These are phyloP conservation scores for Fusarium gaditjirri DNA, from an alignment of 2,329 filamentous ascomycete species.

Conservation along the genomic window DNA sequence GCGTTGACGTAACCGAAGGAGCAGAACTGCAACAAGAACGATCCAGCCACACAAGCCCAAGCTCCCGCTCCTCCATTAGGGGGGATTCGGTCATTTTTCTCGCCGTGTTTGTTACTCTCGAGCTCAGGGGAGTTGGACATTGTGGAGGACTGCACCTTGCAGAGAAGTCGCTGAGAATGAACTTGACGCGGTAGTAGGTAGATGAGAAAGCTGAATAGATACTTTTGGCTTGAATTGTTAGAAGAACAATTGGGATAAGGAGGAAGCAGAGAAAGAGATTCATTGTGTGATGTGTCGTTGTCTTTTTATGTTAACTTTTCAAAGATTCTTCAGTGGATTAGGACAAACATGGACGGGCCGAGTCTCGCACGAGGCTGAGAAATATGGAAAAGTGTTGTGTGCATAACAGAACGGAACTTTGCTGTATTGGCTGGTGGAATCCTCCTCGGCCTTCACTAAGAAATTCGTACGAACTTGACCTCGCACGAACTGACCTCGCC, in stretches of 20 bases:
- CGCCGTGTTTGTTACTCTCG: neutral
- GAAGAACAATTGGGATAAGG: neutral
- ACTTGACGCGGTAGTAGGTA: neutral
- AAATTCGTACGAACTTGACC: neutral
- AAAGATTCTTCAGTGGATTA: too few relatives aligned
- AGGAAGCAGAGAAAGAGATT: neutral
- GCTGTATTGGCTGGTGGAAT: neutral
- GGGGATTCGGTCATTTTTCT: neutral
- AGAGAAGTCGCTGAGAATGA: neutral
- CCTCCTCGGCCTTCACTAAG: neutral
- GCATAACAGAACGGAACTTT: too few relatives aligned
- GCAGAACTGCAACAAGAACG: slow-evolving; percentile 1
- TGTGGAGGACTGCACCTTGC: neutral
- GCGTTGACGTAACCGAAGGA: slow-evolving; percentile 1
- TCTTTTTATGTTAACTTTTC: neutral
- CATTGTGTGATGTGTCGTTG: neutral
- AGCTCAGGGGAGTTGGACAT: neutral
- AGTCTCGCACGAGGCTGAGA: neutral
- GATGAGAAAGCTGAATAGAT: too few relatives aligned
- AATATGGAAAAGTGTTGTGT: too few relatives aligned
- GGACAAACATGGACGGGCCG: neutral
- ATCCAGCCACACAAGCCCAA: neutral
- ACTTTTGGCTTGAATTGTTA: neutral
- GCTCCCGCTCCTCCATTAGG: neutral
- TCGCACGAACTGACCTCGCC: neutral